Conservation (phyloP, 106 monocot species). For the Platanthera guangdongensis region DNA sequence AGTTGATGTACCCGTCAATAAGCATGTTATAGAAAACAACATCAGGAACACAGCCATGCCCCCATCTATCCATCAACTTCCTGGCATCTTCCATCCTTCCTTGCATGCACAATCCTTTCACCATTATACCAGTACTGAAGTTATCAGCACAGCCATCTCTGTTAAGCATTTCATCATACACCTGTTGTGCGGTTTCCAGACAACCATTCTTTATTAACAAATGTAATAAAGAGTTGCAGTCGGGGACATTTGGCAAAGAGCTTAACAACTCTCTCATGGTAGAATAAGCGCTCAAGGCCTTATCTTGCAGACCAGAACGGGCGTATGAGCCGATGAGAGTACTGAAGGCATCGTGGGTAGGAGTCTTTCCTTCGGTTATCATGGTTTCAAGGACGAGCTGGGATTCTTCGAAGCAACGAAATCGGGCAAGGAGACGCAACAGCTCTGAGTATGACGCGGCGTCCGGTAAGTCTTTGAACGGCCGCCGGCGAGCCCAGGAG, state of each 20-base stretch:
- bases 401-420: slow-evolving; percentile 33
- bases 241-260: slow-evolving; percentile 23
- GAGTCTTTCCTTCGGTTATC: slow-evolving; percentile 28
- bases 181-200: slow-evolving; percentile 25
- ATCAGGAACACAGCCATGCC: slow-evolving; percentile 56
- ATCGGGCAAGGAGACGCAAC: slow-evolving; percentile 33
- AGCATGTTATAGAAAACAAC: slow-evolving; percentile 74
- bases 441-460: slow-evolving; percentile 43
- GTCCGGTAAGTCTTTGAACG: slow-evolving; percentile 4
- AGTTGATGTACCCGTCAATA: slow-evolving; percentile 65
- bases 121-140: slow-evolving; percentile 51
- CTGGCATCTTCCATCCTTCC: slow-evolving; percentile 57
- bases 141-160: slow-evolving; percentile 41
- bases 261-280: slow-evolving; percentile 8
- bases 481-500: slow-evolving; percentile 23
- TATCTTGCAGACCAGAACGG: slow-evolving; percentile 23
- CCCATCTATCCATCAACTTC: slow-evolving; percentile 61
- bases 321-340: slow-evolving; percentile 45
- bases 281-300: slow-evolving; percentile 30
- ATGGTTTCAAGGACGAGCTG: slow-evolving; percentile 34
- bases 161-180: slow-evolving; percentile 85
- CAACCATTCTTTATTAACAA: slow-evolving; percentile 32
- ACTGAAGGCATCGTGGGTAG: slow-evolving; percentile 32
- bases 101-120: slow-evolving; percentile 43
- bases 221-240: slow-evolving; percentile 42